These are phyloP conservation scores for Aspergillus quadricinctus DNA, from an alignment of 2,329 filamentous ascomycete species.

Conservation along the genomic window DNA sequence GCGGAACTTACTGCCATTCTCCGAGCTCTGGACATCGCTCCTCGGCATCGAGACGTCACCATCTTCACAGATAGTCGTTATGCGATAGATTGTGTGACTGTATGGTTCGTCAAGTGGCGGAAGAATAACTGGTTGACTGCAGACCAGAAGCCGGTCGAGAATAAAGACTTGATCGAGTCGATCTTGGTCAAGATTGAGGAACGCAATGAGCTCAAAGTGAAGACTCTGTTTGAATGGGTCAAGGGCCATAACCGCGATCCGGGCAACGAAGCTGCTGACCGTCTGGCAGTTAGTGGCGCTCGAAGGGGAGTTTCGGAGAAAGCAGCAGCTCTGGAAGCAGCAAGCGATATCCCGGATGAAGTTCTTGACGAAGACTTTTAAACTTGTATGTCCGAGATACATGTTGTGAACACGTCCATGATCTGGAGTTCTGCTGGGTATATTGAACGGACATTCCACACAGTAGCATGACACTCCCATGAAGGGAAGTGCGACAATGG, in stretches of 20 bases:
- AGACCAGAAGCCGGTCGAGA: constrained; percentile 69
- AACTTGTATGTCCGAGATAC: not conserved
- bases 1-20: constrained; percentile 89
- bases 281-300: constrained; percentile 67
- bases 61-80: constrained; percentile 91
- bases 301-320: constrained; percentile 33
- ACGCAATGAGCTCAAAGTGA: constrained; percentile 55
- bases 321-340: constrained; percentile 20
- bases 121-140: constrained; percentile 73
- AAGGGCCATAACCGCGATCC: constrained; percentile 72
- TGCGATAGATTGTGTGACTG: constrained; percentile 80
- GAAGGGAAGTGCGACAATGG: not conserved
- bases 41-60: constrained; percentile 62
- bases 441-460: not conserved
- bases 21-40: constrained; percentile 73
- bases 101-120: constrained; percentile 77
- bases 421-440: not conserved
- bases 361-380: constrained; percentile 24
- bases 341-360: constrained; percentile 23
- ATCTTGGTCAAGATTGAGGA: constrained; percentile 69
- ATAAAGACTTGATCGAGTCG: constrained; percentile 74
- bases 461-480: not conserved
- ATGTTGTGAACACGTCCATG: not conserved
- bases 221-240: constrained; percentile 78
- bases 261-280: constrained; percentile 79